Base-by-base conservation (phyloP, 139 green algal genomes). In the Mesotaenium endlicherianum region DNA sequence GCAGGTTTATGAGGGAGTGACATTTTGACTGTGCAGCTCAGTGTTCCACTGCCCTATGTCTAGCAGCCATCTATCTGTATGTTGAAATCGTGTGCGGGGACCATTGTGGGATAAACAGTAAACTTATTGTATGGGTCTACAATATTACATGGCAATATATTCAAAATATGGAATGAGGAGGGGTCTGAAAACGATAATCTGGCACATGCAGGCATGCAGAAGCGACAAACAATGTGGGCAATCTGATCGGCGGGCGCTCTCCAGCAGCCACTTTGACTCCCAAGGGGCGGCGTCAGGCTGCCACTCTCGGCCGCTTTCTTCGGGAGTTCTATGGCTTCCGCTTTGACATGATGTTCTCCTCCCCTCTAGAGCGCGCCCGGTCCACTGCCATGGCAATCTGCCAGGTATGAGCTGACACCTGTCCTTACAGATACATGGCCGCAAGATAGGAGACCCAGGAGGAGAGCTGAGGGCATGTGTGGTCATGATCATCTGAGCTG, bases 321-420 rank as follows among this genome's bases (percentile, higher is more conserved):
- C 80, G 80, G 3, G 80, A 77, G 0, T 86, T 68, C n/a, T 11
- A 11, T 0, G 72, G 71, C 26, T 16, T 86, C 31, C 44, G 43
- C n/a, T 86, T 86, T 40, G 70, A 86, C 31, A 34, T 70, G 5
- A 83, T 86, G 45, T 86, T 68, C 59, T 86, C 70, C 68, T 86
- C 80, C n/a, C 80, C 80, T 16, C 44, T 86, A 17, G 70, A 86
- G 41, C 43, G 80, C 4, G 31, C 80, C 31, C 67, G 38, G 34
- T 30, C 31, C 34, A 86, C 80, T 34, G 80, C 80, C 0, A 0
- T 75, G 20, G 0, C 43, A 40, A 70, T 86, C 2, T 86, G 80
- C 49, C n/a, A 85, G 80, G 80, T 86, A 16, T 31, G 31, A n/a
- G n/a, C n/a, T n/a, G 53, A 64, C 26, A 64, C 53, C 26, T n/a